Evolutionary conservation across 768 basidiomycete genomes (phyloP).

Genomic region (Flagelloscypha sp.): DNA sequence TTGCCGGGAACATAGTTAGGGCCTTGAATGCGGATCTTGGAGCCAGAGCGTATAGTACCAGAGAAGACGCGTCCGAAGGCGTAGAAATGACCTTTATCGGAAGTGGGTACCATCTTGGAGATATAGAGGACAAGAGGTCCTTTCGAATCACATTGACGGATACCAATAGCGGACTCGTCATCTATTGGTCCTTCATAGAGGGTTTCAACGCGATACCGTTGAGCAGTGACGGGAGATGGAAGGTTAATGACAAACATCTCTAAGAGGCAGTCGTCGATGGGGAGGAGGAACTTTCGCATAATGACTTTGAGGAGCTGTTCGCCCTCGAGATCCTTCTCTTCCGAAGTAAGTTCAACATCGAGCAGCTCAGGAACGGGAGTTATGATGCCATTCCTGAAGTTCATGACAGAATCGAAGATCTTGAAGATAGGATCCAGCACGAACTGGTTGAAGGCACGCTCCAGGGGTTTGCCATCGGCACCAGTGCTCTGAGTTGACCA

Average conservation of each 20-base stretch:
- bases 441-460: conserved; percentile 67
- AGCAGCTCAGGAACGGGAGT: conserved; percentile 55
- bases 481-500: conserved; percentile 49
- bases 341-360: conserved; percentile 47
- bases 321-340: conserved; percentile 59
- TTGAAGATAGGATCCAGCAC: conserved; percentile 68
- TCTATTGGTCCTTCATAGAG: conserved; percentile 71
- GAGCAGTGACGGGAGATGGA: conserved; percentile 60
- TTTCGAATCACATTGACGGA: conserved; percentile 63
- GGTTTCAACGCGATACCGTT: conserved; percentile 63
- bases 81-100: conserved; percentile 71
- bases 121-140: conserved; percentile 62
- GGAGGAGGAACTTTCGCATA: conserved; percentile 67
- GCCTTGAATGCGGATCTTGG: conserved; percentile 67
- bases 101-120: conserved; percentile 69
- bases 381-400: conserved; percentile 62
- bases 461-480: conserved; percentile 48
- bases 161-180: conserved; percentile 64
- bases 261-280: conserved; percentile 60
- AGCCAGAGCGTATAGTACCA: conserved; percentile 57
- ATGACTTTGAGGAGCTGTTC: conserved; percentile 59
- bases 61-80: conserved; percentile 72
- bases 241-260: conserved; percentile 74
- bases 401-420: conserved; percentile 64
- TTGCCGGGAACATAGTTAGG: conserved; percentile 65